These are phyloP conservation scores for Lachancea sp. DNA, from an alignment of 805 yeast species.

Conservation along the genomic window DNA sequence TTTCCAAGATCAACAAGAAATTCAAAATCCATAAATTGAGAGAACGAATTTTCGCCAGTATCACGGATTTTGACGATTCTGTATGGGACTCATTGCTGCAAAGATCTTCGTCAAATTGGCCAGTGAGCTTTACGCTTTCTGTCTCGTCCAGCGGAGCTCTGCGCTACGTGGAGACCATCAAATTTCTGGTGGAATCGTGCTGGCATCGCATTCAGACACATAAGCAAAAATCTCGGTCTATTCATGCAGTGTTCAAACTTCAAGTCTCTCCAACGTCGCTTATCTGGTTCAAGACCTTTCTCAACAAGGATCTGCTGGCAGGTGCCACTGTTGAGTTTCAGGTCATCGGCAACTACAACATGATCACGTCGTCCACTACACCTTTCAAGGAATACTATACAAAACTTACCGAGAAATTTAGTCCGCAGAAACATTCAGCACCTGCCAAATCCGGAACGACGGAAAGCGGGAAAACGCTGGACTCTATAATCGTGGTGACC, in stretches of 20 bases:
- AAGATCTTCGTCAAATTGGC: not conserved
- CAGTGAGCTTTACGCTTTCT: conserved; percentile 10
- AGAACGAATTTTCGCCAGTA: conserved; percentile 21
- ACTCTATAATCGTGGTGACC: conserved; percentile 27
- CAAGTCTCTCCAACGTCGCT: conserved; percentile 26
- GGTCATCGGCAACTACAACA: conserved; percentile 14
- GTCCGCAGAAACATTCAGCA: not conserved
- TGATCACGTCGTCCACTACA: conserved; percentile 16
- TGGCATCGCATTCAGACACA: conserved; percentile 13
- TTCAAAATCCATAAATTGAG: conserved; percentile 27
- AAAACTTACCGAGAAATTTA: conserved; percentile 23
- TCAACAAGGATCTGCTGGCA: conserved; percentile 16
- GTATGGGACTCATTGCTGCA: conserved; percentile 19
- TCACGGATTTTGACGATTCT: conserved; percentile 21
- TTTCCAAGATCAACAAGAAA: conserved; percentile 26
- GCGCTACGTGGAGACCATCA: conserved; percentile 31
- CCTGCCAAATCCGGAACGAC: not conserved
- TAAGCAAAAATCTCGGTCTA: conserved; percentile 1
- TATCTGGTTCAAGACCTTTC: conserved; percentile 30
- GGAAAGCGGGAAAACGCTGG: conserved; percentile 9
- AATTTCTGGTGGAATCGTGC: conserved; percentile 25
- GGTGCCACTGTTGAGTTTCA: conserved; percentile 18
- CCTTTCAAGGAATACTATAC: conserved; percentile 32
- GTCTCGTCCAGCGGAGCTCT: conserved; percentile 29
- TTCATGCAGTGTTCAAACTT: conserved; percentile 19